Percentiles rank a stretch among this genome's conserved stretches.
phyloP scores from a whole-genome alignment of 257 asterid genomes.

The Cinchona pubescens region DNA sequence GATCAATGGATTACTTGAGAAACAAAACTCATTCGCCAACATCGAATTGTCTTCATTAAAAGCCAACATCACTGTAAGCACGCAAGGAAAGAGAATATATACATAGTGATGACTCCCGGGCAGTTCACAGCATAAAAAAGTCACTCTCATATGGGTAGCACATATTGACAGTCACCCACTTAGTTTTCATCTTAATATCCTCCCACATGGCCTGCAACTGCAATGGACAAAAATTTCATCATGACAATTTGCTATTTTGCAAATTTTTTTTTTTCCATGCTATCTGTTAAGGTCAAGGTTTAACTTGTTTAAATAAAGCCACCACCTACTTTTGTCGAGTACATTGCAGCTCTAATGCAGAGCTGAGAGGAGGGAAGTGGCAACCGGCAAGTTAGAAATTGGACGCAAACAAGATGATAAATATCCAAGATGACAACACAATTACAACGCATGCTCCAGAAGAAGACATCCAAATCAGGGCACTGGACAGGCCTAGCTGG shows the following conservation, averaged over 20 bases:
- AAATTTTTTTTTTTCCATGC: not conserved
- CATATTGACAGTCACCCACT: conserved; percentile 69
- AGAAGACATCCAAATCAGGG: not conserved
- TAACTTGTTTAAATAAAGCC: not conserved
- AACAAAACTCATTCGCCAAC: not conserved
- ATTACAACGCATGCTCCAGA: not conserved
- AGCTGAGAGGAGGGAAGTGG: not conserved
- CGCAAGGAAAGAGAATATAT: not conserved
- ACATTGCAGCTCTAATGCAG: not conserved
- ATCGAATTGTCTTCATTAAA: not conserved
- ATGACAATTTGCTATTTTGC: not conserved
- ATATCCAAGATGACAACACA: not conserved
- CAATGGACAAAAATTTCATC: conserved; percentile 18
- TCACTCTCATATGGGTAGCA: conserved; percentile 9
- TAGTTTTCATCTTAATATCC: conserved; percentile 54
- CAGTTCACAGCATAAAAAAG: not conserved
- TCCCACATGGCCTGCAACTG: conserved; percentile 99
- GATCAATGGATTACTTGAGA: not conserved
- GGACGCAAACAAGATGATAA: not conserved
- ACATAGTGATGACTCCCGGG: not conserved
- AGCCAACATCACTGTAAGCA: too few relatives aligned
- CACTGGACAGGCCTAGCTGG: conserved; percentile 3
- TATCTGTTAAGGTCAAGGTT: not conserved
- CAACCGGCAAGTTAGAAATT: not conserved
- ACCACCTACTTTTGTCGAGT: not conserved